Conservation (phyloP, 2,329 filamentous ascomycete genomes). For the Penicillium brasilianum region DNA sequence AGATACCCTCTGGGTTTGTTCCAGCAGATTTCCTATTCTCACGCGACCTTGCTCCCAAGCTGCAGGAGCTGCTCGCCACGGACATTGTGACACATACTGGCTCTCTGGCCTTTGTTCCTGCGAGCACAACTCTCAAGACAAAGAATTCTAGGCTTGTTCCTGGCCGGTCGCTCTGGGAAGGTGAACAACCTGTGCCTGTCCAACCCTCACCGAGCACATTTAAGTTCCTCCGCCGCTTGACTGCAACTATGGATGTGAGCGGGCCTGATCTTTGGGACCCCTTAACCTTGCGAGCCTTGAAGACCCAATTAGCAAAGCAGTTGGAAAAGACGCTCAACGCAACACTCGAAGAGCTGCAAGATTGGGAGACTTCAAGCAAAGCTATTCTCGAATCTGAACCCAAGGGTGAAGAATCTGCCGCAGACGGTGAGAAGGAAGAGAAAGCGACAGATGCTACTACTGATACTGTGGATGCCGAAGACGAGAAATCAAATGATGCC, state of each 20-base stretch:
- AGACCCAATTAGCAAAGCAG: slow-evolving; percentile 58
- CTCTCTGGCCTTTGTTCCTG: slow-evolving; percentile 47
- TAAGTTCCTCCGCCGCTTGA: slow-evolving; percentile 69
- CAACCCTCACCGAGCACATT: slow-evolving; percentile 80
- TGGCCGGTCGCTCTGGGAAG: slow-evolving; percentile 79
- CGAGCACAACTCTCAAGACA: slow-evolving; percentile 25
- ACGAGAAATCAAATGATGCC: neutral
- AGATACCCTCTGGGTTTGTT: slow-evolving; percentile 62
- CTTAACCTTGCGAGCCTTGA: slow-evolving; percentile 67
- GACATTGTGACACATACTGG: slow-evolving; percentile 54
- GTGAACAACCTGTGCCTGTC: slow-evolving; percentile 72
- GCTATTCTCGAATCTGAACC: neutral
- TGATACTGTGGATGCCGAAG: slow-evolving; percentile 8
- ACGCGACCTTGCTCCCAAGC: slow-evolving; percentile 62
- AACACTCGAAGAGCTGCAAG: slow-evolving; percentile 30
- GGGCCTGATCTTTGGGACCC: slow-evolving; percentile 84
- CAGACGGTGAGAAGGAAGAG: slow-evolving; percentile 8
- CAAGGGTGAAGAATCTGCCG: neutral
- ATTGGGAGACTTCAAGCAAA: slow-evolving; percentile 7
- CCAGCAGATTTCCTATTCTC: slow-evolving; percentile 57
- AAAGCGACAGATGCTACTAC: slow-evolving; percentile 5
- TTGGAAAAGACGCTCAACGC: slow-evolving; percentile 46
- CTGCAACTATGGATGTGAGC: slow-evolving; percentile 68
- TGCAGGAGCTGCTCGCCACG: slow-evolving; percentile 67
- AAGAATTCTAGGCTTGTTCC: slow-evolving; percentile 57